Evolutionary conservation across 2,329 filamentous ascomycete species (phyloP), one percentile per base, ranked within the genome.

Genomic region (Diaporthe vexans): DNA sequence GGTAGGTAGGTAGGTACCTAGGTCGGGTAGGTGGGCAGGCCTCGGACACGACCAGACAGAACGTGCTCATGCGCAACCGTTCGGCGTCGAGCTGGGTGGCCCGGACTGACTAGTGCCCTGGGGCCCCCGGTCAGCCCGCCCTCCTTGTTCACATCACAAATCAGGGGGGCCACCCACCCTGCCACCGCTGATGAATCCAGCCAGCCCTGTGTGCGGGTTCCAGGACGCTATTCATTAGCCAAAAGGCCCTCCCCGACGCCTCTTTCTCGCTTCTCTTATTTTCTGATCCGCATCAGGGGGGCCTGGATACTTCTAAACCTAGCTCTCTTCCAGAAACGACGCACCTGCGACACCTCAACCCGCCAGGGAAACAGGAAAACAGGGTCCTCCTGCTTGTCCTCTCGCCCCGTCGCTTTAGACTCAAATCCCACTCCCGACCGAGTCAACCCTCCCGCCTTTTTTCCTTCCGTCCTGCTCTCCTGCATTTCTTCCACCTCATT

Each of bases 51-150:
- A 19, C 37, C n/a, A 26, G 59, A 46, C 57, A 10, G 57, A 43
- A 40, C 24, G 29, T 26, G 59, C 59, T 63, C 40, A 63, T 46
- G 59, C 59, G 58, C 29, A 33, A 33, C 29, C 29, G 29, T 33
- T 33, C 29, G 29, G 29, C 29, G 29, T 33, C 29, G 29, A 33
- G 29, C 29, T 33, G 29, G 11, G 40, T 46, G 59, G 40, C 59
- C 43, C 61, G 43, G 43, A 35, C 61, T 65, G 61, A 65, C 63
- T 67, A 37, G 63, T 52, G 63, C 29, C 46, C 63, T 67, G 46
- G 29, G 9, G 11, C 63, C 46, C 33, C 29, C 63, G 33, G 63
- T 37, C 63, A 54, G 33, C 40, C 63, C 48, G 33, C 48, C 56
- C 48, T 68, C 46, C 59, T 63, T 46, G 58, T 63, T 15, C 43